These are phyloP conservation scores for Fusarium albosuccineum DNA, from an alignment of 2,329 filamentous ascomycete species.

Conservation along the genomic window DNA sequence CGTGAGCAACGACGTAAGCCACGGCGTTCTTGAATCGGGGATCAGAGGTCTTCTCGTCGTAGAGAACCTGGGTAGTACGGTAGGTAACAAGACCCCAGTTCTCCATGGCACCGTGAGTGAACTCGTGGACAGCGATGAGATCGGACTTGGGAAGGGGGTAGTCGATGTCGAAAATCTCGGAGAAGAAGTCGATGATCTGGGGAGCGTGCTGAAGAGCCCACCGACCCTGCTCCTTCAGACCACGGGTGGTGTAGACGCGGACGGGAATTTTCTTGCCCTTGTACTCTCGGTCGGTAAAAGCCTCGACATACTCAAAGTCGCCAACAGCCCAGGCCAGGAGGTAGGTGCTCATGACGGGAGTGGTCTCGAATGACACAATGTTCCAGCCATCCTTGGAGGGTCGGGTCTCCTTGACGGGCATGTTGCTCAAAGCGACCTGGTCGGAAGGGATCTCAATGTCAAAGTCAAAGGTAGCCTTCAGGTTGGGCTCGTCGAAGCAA, in stretches of 20 bases:
- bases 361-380: constrained; percentile 82
- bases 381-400: constrained; percentile 74
- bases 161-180: constrained; percentile 91
- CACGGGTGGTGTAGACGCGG: constrained; percentile 93
- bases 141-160: constrained; percentile 95
- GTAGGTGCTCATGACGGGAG: constrained; percentile 92
- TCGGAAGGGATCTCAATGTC: constrained; percentile 91
- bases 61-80: constrained; percentile 94
- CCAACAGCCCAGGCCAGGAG: constrained; percentile 94
- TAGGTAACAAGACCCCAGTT: constrained; percentile 98
- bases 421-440: constrained; percentile 92
- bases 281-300: constrained; percentile 89
- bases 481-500: constrained; percentile 97
- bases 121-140: constrained; percentile 91
- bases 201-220: constrained; percentile 93
- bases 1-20: constrained; percentile 98
- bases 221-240: constrained; percentile 91
- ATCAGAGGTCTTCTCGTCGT: constrained; percentile 92
- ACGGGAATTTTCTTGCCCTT: constrained; percentile 92
- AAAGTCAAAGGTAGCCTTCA: constrained; percentile 97
- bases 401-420: constrained; percentile 83
- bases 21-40: constrained; percentile 92
- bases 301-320: constrained; percentile 97
- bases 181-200: constrained; percentile 96
- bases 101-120: constrained; percentile 90